Evolutionary conservation across 768 basidiomycete species (phyloP).

Genomic region (Lyophyllum atratum): DNA sequence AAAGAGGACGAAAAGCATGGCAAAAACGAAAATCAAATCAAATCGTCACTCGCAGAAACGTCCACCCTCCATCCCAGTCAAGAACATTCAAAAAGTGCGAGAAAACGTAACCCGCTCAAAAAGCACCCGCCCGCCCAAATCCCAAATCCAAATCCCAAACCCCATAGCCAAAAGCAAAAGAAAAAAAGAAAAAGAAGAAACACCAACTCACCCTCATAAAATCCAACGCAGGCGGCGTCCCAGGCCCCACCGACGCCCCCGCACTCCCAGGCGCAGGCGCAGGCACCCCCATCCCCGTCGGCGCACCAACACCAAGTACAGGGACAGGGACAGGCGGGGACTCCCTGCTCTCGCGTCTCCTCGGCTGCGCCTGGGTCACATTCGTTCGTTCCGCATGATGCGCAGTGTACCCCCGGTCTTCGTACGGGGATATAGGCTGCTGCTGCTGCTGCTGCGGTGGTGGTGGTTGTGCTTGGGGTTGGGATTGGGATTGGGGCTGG

Average conservation of each 20-base stretch:
- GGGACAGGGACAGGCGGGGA: neutral
- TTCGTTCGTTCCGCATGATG: neutral
- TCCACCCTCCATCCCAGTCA: too few relatives aligned
- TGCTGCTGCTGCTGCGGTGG: slow-evolving; percentile 2
- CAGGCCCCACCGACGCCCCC: neutral
- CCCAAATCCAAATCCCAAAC: too few relatives aligned
- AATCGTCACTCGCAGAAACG: too few relatives aligned
- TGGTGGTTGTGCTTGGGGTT: too few relatives aligned
- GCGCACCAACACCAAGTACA: neutral
- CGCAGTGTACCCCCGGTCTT: too few relatives aligned
- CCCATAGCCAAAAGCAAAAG: neutral
- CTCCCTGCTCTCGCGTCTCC: neutral
- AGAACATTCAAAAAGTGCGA: too few relatives aligned
- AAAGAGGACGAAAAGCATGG: neutral
- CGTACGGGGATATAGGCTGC: neutral
- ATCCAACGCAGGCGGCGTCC: slow-evolving; percentile 21
- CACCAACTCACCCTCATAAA: slow-evolving; percentile 28
- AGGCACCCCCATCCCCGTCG: neutral
- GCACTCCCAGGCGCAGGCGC: neutral
- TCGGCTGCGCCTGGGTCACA: neutral
- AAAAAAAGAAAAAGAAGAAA: neutral
- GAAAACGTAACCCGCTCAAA: too few relatives aligned
- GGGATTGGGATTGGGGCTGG: too few relatives aligned
- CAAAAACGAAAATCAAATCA: neutral
- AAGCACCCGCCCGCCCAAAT: too few relatives aligned